A percentile compares a stretch with the other conserved stretches of the same genome.
Conservation (phyloP, 2,329 filamentous ascomycete genomes). For the Aspergillus aculeatinus region DNA sequence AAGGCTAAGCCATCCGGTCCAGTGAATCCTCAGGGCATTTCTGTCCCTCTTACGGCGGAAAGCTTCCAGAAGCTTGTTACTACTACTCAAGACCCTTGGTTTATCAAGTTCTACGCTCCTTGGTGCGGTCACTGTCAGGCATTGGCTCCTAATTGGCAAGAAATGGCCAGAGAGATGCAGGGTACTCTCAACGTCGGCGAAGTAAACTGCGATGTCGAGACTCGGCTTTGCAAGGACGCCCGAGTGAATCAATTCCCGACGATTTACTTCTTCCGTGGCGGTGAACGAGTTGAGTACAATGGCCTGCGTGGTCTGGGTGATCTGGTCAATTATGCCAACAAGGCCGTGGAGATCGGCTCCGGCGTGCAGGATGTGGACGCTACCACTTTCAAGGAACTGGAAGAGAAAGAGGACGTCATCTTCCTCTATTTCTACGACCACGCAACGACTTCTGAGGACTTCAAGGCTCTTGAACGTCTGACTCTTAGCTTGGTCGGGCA, state of each 20-base stretch:
- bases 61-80: slow-evolving; percentile 84
- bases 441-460: slow-evolving; percentile 89
- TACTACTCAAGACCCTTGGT: slow-evolving; percentile 88
- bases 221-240: slow-evolving; percentile 88
- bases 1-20: slow-evolving; percentile 51
- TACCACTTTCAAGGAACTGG: slow-evolving; percentile 72
- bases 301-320: slow-evolving; percentile 91
- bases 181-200: slow-evolving; percentile 88
- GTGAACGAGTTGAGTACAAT: slow-evolving; percentile 88
- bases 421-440: slow-evolving; percentile 98
- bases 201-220: slow-evolving; percentile 88
- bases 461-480: slow-evolving; percentile 79
- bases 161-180: slow-evolving; percentile 88
- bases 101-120: slow-evolving; percentile 97
- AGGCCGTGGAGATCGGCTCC: slow-evolving; percentile 72
- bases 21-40: slow-evolving; percentile 74
- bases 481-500: slow-evolving; percentile 86
- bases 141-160: slow-evolving; percentile 84
- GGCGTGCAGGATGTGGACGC: slow-evolving; percentile 81
- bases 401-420: slow-evolving; percentile 91
- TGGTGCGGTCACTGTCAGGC: slow-evolving; percentile 97
- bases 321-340: slow-evolving; percentile 80
- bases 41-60: slow-evolving; percentile 74
- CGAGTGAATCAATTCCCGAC: slow-evolving; percentile 79
- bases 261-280: slow-evolving; percentile 86